Percentiles rank a stretch among this genome's conserved stretches.
Evolutionary conservation across 257 asterid species (phyloP).

Genomic region (Solanum gracilifrons): DNA sequence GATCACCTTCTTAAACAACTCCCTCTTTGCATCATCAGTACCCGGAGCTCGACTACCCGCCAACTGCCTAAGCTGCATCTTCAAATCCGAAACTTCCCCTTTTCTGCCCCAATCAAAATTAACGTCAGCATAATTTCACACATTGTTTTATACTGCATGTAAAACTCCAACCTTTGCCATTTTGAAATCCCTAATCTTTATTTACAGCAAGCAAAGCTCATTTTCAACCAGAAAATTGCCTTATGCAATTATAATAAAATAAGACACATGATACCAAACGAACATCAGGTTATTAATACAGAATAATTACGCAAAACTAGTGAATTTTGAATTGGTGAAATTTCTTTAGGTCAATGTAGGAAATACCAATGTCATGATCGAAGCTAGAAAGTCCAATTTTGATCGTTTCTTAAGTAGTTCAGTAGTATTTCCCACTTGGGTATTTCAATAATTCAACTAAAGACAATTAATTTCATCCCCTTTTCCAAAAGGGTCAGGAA

Average conservation of each 20-base stretch:
- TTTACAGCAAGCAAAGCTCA: background rate
- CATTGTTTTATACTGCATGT: background rate
- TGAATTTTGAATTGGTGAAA: background rate
- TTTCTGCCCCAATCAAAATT: constrained; percentile 42
- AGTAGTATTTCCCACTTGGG: background rate
- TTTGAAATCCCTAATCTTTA: background rate
- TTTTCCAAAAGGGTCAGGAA: background rate
- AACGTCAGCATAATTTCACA: constrained; percentile 2
- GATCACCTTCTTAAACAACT: constrained; percentile 87
- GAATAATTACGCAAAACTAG: background rate
- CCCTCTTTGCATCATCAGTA: constrained; percentile 85
- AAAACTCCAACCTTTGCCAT: background rate
- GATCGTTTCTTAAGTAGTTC: background rate
- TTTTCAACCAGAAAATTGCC: background rate
- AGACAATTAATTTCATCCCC: background rate
- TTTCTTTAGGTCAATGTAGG: background rate
- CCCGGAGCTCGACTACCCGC: constrained; percentile 98
- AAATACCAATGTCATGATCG: background rate
- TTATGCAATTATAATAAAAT: background rate
- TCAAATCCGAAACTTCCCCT: constrained; percentile 93
- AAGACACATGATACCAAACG: background rate
- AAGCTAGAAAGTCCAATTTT: background rate
- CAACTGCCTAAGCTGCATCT: constrained; percentile 86
- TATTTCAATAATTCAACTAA: background rate
- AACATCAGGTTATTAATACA: background rate